Evolutionary conservation across 1,284 basidiomycete genomes (phyloP), one percentile per base, ranked within the genome.

Genomic region (Takashimella tepidaria): DNA sequence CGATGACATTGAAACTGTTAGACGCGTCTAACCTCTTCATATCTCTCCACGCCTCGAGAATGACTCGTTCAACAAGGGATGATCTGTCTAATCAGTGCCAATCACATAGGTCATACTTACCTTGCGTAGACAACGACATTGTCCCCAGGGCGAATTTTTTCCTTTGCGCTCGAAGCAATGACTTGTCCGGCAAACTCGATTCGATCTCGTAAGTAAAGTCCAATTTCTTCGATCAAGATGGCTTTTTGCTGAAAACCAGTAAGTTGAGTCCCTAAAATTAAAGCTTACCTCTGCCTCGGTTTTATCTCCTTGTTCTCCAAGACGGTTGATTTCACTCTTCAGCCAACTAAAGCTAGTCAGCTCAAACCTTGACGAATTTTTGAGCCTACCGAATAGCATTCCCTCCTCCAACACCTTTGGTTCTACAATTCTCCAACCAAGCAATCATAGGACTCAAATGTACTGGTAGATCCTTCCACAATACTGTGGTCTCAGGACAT

Each of bases 181-280:
- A 98, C 90, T 70, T 92, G 84, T 72, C 88, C 93, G 5, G 96
- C 96, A 47, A 91, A 82, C 53, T 91, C 85, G 64, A 99, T 97
- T 43, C 93, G 83, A 75, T 98, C 95, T 25, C 87, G 84, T 61
- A 98, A 88, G 74, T 97, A 99, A 59, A 87, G 84, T 69, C 95
- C 91, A 59, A 99, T 98, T 61, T 88, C 87, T 47, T 82, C 80
- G 63, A 88, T 87, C 6, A 99, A 78, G 8, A 82, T 80, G 63
- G 88, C 82, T 77, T 97, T 98, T 25, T 95, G 93, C 88, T 37
- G 31, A 49, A 16, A 22, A 43, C 24, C 22, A 16, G 46, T 12
- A 4, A 41, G 13, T 24, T 13, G 5, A n/a, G 20, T 6, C 31
- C n/a, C n/a, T 13, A 41, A 31, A 21, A 40, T 47, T 72, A n/a